Percentiles rank a stretch among this genome's conserved stretches.
Evolutionary conservation across 2,329 filamentous ascomycete species (phyloP).

Genomic region (Arachnomyces sp.): DNA sequence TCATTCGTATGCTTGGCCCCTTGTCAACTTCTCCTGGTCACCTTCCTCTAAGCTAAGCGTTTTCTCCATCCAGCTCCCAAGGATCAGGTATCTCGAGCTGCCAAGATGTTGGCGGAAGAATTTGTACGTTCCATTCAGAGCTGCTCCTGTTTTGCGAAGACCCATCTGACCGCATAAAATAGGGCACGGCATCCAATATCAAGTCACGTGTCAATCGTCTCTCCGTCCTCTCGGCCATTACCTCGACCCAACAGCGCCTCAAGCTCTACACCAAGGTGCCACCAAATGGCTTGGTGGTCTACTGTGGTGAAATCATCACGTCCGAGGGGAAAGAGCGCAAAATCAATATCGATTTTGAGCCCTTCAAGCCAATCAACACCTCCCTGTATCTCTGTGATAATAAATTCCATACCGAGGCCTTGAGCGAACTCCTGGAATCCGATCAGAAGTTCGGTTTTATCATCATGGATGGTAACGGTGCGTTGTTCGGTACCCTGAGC

Average conservation of each 20-base stretch:
- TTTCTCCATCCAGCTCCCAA: constrained; percentile 64
- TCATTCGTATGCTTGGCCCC: constrained; percentile 66
- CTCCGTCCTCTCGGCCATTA: constrained; percentile 95
- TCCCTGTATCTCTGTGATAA: constrained; percentile 99
- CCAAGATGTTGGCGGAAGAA: constrained; percentile 99
- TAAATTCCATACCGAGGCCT: constrained; percentile 97
- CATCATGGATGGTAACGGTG: constrained; percentile 98
- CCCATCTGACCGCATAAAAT: constrained; percentile 11
- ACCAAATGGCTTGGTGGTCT: constrained; percentile 92
- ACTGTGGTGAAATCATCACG: constrained; percentile 99
- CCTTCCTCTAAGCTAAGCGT: neutral
- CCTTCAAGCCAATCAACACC: constrained; percentile 99
- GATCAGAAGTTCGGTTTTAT: constrained; percentile 99
- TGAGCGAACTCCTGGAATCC: constrained; percentile 94
- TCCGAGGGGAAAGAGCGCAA: constrained; percentile 97
- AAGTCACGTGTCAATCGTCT: constrained; percentile 99
- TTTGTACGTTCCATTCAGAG: constrained; percentile 54
- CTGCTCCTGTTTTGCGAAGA: constrained; percentile 8
- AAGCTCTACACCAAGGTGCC: constrained; percentile 99
- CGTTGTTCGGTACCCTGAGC: constrained; percentile 90
- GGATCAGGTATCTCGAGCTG: constrained; percentile 90
- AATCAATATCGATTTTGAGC: constrained; percentile 99
- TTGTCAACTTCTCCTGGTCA: constrained; percentile 15
- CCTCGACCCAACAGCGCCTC: constrained; percentile 95
- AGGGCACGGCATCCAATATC: constrained; percentile 98